phyloP scores from a whole-genome alignment of 176 grass and related monocot genomes.

The Carex cristatella region DNA sequence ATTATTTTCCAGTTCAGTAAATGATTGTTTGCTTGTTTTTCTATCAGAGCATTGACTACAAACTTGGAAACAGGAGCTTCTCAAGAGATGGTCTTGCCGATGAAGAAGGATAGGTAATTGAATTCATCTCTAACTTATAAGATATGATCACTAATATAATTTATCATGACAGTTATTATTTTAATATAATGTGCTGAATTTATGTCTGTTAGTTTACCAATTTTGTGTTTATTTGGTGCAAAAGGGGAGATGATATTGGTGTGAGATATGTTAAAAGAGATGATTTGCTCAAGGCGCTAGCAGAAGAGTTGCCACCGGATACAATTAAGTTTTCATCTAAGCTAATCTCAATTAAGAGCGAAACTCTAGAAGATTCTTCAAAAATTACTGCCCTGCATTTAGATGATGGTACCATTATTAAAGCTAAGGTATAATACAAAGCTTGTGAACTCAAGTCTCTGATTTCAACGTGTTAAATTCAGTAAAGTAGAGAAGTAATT shows the following conservation, averaged over 20 bases:
- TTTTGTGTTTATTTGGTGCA: neutral
- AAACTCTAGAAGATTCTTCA: slow-evolving; percentile 3
- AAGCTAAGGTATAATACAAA: slow-evolving; percentile 26
- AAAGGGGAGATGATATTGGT: slow-evolving; percentile 3
- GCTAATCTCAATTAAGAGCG: slow-evolving; percentile 19
- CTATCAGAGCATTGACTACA: neutral
- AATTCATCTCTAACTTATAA: neutral
- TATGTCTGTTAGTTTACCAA: neutral
- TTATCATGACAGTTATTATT: neutral
- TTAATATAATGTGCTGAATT: neutral
- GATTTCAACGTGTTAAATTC: neutral
- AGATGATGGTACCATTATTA: slow-evolving; percentile 31
- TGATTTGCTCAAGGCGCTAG: slow-evolving; percentile 21
- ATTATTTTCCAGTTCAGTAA: neutral
- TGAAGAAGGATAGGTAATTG: slow-evolving; percentile 9
- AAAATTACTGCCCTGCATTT: slow-evolving; percentile 21
- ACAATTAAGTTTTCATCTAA: slow-evolving; percentile 36
- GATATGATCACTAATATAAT: neutral
- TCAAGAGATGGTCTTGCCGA: neutral
- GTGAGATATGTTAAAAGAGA: slow-evolving; percentile 25
- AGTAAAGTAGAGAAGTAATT: neutral
- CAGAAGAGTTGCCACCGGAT: slow-evolving; percentile 28
- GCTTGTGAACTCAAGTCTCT: neutral
- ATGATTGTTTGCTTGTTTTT: neutral
- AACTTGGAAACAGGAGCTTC: slow-evolving; percentile 19